phyloP scores from a whole-genome alignment of 208 protist genomes.

The Trypanosoma boissoni region DNA sequence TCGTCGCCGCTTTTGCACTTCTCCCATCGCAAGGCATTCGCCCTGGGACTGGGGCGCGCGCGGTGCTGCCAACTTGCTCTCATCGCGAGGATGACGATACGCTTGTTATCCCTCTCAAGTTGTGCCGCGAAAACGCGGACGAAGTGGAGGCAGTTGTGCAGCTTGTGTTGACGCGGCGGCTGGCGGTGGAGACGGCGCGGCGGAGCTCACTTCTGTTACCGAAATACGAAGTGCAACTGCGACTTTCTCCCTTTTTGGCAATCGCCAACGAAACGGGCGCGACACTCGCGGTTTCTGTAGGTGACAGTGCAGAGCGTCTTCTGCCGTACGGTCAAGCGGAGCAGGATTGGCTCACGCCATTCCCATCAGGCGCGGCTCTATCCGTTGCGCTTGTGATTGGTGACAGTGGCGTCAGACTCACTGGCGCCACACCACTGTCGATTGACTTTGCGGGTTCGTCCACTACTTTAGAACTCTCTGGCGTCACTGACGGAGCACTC shows the following conservation, averaged over 20 bases:
- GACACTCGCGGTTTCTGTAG: constrained; percentile 12
- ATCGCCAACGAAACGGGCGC: constrained; percentile 34
- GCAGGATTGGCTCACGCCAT: no score
- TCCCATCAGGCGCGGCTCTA: no score
- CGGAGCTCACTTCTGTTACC: constrained; percentile 24
- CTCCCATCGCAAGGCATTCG: not conserved
- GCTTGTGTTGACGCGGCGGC: constrained; percentile 20
- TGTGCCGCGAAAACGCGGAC: constrained; percentile 3
- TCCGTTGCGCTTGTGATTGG: no score
- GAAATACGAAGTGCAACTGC: constrained; percentile 34
- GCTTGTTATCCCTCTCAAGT: constrained; percentile 26
- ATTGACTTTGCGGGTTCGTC: no score
- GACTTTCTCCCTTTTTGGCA: constrained; percentile 25
- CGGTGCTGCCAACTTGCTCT: no score
- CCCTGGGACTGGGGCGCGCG: no score
- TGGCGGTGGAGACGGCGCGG: constrained; percentile 23
- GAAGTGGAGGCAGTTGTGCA: constrained; percentile 11
- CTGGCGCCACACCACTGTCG: no score
- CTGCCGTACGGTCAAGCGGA: no score
- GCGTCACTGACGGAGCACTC: no score
- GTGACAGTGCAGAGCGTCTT: no score
- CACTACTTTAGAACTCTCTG: no score
- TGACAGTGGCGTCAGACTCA: no score
- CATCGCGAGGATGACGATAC: constrained; percentile 24
- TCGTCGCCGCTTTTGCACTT: constrained; percentile 21